Base-by-base conservation (phyloP, 2,329 filamentous ascomycete genomes). In the Mollisiaceae sp. region DNA sequence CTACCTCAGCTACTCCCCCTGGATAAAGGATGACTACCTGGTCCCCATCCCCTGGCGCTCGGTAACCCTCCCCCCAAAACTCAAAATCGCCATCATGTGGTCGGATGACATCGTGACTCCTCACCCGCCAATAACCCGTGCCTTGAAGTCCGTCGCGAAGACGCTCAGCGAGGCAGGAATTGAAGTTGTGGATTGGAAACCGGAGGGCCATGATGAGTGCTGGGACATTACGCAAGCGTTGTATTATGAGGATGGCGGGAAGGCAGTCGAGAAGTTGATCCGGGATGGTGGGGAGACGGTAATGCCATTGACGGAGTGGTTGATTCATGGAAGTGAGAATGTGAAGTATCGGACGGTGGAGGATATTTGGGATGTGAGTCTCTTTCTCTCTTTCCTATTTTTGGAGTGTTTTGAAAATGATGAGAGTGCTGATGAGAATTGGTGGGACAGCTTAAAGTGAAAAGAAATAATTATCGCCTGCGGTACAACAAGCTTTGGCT, bases 1-100 rank as follows among this genome's bases (percentile, higher is more conserved):
- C 1, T 66, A 71, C 18, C 43, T 72, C 22, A 64, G 63, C 2
- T 60, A 67, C 1, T 74, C 81, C 62, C 83, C 84, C 0, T 86
- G 85, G 83, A 72, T 78, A 0, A 67, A 78, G 18, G 85, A 87
- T 59, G 81, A 83, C 0, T 82, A 81, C 54, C 79, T 83, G 24
- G 72, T 85, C 0, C 82, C 82, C 0, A 79, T 86, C 1, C 82
- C 83, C 0, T 66, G 65, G 65, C 61, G 65, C 0, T 8, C 57
- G 1, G 54, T 66, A 3, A 61, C 57, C 14, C 61, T 66, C 52
- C 58, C 65, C 12, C 20, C 27, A 1, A 69, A 65, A 0, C 76
- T 79, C 1, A 78, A 77, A 41, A 79, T 81, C 58, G 77, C 77
- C 4, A 58, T 74, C 1, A 69, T 74, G 41, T 74, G 67, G 55